Evolutionary conservation across 257 asterid genomes (phyloP).

Genomic region (Rauvolfia tetraphylla): DNA sequence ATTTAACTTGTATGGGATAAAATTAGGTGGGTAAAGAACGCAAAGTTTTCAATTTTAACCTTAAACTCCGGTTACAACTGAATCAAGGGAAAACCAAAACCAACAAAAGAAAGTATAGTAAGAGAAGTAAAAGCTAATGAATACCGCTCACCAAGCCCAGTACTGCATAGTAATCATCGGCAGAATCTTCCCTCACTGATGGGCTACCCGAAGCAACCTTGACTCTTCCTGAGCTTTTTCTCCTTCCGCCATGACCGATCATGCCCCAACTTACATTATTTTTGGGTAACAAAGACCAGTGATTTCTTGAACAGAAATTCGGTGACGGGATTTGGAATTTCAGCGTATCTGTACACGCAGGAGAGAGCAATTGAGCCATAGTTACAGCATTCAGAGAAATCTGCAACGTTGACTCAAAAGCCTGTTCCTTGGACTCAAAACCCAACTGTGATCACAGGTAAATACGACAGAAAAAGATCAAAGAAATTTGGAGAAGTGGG

Average conservation of each 20-base stretch:
- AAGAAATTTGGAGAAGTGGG: neutral
- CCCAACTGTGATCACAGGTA: neutral
- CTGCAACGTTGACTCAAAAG: slow-evolving; percentile 2
- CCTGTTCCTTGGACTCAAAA: neutral
- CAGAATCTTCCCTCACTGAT: slow-evolving; percentile 45
- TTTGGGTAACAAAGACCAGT: slow-evolving; percentile 27
- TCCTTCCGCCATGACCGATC: slow-evolving; percentile 33
- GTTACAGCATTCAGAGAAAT: neutral
- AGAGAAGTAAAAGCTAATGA: neutral
- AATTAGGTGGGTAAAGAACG: neutral
- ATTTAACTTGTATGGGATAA: neutral
- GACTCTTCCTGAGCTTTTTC: slow-evolving; percentile 44
- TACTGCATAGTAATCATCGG: slow-evolving; percentile 84
- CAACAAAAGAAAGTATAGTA: neutral
- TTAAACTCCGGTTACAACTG: neutral
- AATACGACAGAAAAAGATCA: neutral
- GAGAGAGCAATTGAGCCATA: slow-evolving; percentile 52
- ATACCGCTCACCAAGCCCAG: slow-evolving; percentile 66
- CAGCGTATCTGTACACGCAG: slow-evolving; percentile 66
- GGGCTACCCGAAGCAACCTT: slow-evolving; percentile 61
- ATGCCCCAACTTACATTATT: slow-evolving; percentile 43
- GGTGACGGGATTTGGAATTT: slow-evolving; percentile 52
- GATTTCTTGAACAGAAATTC: slow-evolving; percentile 43
- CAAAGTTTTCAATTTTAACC: neutral
- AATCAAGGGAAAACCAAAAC: neutral